phyloP scores from a whole-genome alignment of 176 grass and related monocot species.

The Oryza rufipogon region DNA sequence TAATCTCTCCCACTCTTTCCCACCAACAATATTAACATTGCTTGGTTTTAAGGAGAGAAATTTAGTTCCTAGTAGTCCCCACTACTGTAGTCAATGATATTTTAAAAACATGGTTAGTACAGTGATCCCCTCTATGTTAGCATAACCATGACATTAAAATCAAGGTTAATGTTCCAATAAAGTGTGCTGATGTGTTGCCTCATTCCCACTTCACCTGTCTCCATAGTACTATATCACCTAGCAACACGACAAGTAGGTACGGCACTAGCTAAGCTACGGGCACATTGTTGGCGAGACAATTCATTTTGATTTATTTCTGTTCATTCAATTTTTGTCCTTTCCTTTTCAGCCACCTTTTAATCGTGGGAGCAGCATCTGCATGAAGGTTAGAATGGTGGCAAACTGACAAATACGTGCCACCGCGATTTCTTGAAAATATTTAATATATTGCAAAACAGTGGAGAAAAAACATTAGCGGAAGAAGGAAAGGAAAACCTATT shows the following conservation, averaged over 20 bases:
- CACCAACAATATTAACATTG: too few species aligned
- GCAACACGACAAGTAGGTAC: slow-evolving; percentile 3
- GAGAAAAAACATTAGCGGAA: too few species aligned
- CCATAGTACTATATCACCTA: background rate
- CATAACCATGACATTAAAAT: slow-evolving; percentile 6
- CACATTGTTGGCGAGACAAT: background rate
- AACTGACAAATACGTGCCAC: background rate
- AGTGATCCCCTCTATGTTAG: background rate
- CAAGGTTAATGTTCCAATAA: slow-evolving; percentile 23
- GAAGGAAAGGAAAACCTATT: too few species aligned
- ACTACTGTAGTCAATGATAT: background rate
- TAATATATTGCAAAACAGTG: background rate
- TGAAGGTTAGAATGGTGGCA: background rate
- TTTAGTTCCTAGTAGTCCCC: too few species aligned
- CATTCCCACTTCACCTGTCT: slow-evolving; percentile 38
- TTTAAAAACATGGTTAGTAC: background rate
- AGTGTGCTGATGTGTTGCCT: slow-evolving; percentile 28
- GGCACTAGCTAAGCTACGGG: background rate
- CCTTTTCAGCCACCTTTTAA: background rate
- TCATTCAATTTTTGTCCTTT: background rate
- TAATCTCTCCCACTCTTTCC: too few species aligned
- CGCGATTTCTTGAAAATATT: background rate
- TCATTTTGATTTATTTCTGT: background rate
- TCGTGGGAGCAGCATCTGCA: background rate
- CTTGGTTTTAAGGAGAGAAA: too few species aligned